These are phyloP conservation scores for Aspergillus sclerotiicarbonarius DNA, from an alignment of 495 filamentous ascomycete species.

Conservation along the genomic window DNA sequence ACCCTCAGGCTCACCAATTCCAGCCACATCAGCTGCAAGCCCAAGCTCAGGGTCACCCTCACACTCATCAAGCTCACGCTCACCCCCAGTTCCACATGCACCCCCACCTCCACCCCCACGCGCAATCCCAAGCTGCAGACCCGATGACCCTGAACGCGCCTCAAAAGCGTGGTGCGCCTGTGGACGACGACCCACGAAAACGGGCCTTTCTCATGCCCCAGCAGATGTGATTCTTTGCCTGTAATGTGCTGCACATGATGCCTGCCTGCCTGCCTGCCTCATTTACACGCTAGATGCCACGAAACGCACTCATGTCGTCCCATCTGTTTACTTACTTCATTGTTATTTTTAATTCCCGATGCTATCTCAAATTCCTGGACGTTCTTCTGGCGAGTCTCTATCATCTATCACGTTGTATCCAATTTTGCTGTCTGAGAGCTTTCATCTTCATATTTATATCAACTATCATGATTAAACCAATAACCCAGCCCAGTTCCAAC, in stretches of 20 bases:
- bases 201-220: conserved; percentile 33
- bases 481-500: background rate
- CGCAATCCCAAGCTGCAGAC: conserved; percentile 10
- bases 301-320: background rate
- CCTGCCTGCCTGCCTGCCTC: background rate
- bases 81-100: conserved; percentile 10
- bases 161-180: conserved; percentile 26
- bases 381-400: background rate
- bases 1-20: conserved; percentile 9
- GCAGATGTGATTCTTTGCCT: conserved; percentile 12
- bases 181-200: conserved; percentile 35
- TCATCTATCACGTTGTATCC: background rate
- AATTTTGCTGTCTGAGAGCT: too few species aligned
- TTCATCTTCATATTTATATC: background rate
- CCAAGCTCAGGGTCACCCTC: background rate
- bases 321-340: background rate
- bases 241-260: too few species aligned
- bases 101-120: background rate
- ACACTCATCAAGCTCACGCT: conserved; percentile 15
- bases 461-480: too few species aligned
- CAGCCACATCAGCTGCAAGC: conserved; percentile 7
- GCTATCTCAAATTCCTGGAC: background rate
- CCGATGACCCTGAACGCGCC: conserved; percentile 22
- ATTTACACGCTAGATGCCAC: background rate
- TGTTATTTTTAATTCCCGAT: background rate